Evolutionary conservation across 2,329 filamentous ascomycete genomes (phyloP), one percentile per base, ranked within the genome.

Genomic region (Cladosporium sp.): DNA sequence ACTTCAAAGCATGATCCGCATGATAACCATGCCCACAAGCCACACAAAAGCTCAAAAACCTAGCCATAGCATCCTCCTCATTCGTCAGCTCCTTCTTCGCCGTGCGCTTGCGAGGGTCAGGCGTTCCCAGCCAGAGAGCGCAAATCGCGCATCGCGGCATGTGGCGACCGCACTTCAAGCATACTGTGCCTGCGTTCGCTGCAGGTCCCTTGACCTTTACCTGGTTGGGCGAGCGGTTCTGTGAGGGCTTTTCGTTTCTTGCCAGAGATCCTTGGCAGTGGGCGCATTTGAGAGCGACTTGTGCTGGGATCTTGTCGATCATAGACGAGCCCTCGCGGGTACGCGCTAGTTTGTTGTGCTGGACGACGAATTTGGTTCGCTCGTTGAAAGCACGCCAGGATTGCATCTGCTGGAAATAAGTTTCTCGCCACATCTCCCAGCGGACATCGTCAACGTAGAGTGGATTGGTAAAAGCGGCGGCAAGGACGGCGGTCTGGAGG

Each of bases 371-470:
- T 60, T 84, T 85, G 49, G 86, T 85, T 40, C 87, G 82, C 57
- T 87, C 79, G 54, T 86, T 81, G 70, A 88, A 91, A 49, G 80
- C 71, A 48, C 78, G 78, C 79, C 80, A 84, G 77, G 79, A 66
- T 78, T 85, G 76, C 87, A 87, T 56, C 76, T 84, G 71, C 32
- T 86, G 78, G 59, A 88, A 83, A 43, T 83, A 82, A 50, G 84
- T 79, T 64, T 92, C 90, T 55, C 85, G 84, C 85, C 88, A 92
- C 49, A 84, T 81, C 8, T 78, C 75, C 69, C 84, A 88, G 55
- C 88, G 83, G 38, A 85, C 73, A 65, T 93, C 88, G 66, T 86
- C 80, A 57, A 92, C 83, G 67, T 88, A 92, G 7, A 82, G 78
- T 0, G 88, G 88, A 50, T 83, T 80, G 57, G 85, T 86, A 64